Conservation (phyloP, 169 alveolate genomes). For the Ichthyophthirius multifiliis region DNA sequence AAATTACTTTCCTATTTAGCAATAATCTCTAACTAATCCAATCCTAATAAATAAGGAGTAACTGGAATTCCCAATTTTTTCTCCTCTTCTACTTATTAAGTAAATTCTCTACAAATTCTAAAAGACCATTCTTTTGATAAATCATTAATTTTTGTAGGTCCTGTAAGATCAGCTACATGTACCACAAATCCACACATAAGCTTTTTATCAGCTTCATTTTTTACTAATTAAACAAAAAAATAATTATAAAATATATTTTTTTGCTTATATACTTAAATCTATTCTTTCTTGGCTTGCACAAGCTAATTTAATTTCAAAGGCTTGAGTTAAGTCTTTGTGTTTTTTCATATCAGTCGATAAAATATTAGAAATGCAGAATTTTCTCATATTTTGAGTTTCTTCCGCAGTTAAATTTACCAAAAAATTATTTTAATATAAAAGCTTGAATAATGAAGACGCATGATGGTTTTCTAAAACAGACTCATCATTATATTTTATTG, state of each 20-base stretch:
- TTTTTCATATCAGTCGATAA: slow-evolving; percentile 47
- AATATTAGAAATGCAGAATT: slow-evolving; percentile 6
- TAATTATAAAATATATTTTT: too few relatives aligned
- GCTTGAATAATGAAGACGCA: slow-evolving; percentile 18
- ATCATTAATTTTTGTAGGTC: slow-evolving; percentile 25
- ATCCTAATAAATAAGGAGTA: slow-evolving; percentile 19
- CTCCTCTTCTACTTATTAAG: slow-evolving; percentile 36
- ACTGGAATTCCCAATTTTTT: slow-evolving; percentile 25
- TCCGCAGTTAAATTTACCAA: slow-evolving; percentile 10
- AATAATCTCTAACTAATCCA: neutral
- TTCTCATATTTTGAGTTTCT: slow-evolving; percentile 24
- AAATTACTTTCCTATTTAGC: slow-evolving; percentile 9
- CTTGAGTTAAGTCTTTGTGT: slow-evolving; percentile 20
- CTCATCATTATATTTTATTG: slow-evolving; percentile 42
- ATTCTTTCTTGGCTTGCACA: neutral
- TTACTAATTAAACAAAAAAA: neutral
- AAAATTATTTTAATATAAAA: slow-evolving; percentile 17
- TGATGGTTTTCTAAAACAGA: slow-evolving; percentile 46
- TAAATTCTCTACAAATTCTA: slow-evolving; percentile 34
- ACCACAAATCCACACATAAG: slow-evolving; percentile 29
- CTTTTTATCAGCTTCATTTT: slow-evolving; percentile 1
- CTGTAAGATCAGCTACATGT: slow-evolving; percentile 30
- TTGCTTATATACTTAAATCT: neutral
- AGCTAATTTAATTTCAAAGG: slow-evolving; percentile 12
- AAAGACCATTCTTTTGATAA: slow-evolving; percentile 31